Base-by-base conservation (phyloP, 805 yeast species). In the Suhomyces pyralidae region DNA sequence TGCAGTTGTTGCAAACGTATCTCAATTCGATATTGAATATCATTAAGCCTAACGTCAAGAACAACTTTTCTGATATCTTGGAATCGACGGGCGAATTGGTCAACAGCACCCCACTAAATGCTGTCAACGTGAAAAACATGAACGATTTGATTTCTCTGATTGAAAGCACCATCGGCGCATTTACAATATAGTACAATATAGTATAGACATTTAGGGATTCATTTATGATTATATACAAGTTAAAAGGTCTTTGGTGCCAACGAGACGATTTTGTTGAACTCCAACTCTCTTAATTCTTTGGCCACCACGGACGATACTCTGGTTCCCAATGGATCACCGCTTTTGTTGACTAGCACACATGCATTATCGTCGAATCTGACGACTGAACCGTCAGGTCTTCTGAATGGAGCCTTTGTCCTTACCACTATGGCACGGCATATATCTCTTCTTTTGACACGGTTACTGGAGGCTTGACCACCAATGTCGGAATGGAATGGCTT, bases 281-380 rank as follows among this genome's bases (percentile, higher is more conserved):
- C 87, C 73, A 83, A 85, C 56, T 87, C 89, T 74, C 85, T 85
- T 55, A 94, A 79, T 69, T 93, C 97, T 69, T 88, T 88, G 22
- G 97, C 96, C 22, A 93, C 97, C 46, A 88, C 94, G 40, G 92
- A 84, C 30, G 88, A 79, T 55, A 94, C 89, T 81, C 98, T 88
- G 24, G 97, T 88, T 15, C 98, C 99, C 49, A 94, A 79, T 8
- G 97, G 97, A 65, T 94, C 99, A 26, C 89, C 87, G 64, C 85
- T 88, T 72, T 93, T 93, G 75, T 94, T 92, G 56, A 93, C 82
- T 64, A 94, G 79, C 32, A 94, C 98, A 74, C 98, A 92, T 1
- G 99, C 99, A 69, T 93, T 94, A 71, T 94, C 99, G 67, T 92
- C 97, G 67, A 94, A 94, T 60, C 88, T 78, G 26, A 94, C 80